phyloP scores from a whole-genome alignment of 2,329 filamentous ascomycete species.

The Diplodia seriata region DNA sequence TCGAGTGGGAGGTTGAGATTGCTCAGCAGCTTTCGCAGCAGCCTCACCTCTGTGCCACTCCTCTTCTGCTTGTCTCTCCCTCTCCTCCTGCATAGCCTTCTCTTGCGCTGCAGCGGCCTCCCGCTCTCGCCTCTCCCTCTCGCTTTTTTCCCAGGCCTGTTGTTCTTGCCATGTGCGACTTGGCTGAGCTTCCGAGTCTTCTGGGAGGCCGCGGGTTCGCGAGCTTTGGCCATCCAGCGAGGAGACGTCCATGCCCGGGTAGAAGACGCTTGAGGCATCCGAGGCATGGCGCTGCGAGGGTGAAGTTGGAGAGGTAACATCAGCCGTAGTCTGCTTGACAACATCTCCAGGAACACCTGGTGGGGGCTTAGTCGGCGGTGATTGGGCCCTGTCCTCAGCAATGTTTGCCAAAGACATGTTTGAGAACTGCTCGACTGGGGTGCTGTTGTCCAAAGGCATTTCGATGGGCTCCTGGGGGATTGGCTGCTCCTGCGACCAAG shows the following conservation, averaged over 20 bases:
- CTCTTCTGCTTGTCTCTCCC: conserved; percentile 40
- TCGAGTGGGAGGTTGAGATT: neutral
- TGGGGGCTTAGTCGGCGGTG: conserved; percentile 25
- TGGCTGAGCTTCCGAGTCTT: conserved; percentile 32
- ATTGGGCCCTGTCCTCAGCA: conserved; percentile 33
- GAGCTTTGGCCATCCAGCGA: conserved; percentile 42
- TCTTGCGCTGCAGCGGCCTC: conserved; percentile 38
- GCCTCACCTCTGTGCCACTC: conserved; percentile 39
- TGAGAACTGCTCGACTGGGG: conserved; percentile 51
- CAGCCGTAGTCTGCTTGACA: neutral
- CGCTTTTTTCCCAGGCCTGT: conserved; percentile 42
- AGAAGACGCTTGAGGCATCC: conserved; percentile 41
- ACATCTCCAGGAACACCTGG: neutral
- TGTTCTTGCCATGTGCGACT: conserved; percentile 43
- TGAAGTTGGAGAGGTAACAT: neutral
- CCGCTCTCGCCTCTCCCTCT: conserved; percentile 39
- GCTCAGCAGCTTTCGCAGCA: conserved; percentile 33
- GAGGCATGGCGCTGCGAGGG: conserved; percentile 36
- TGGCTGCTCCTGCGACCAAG: conserved; percentile 47
- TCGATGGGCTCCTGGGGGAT: conserved; percentile 48
- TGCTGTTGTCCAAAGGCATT: conserved; percentile 50
- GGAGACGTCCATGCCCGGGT: conserved; percentile 41
- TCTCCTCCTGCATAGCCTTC: conserved; percentile 37
- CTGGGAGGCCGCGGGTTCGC: conserved; percentile 38
- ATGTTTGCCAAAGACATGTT: conserved; percentile 45